Base-by-base conservation (phyloP, 345 rosid genomes). In the Camelina neglecta region DNA sequence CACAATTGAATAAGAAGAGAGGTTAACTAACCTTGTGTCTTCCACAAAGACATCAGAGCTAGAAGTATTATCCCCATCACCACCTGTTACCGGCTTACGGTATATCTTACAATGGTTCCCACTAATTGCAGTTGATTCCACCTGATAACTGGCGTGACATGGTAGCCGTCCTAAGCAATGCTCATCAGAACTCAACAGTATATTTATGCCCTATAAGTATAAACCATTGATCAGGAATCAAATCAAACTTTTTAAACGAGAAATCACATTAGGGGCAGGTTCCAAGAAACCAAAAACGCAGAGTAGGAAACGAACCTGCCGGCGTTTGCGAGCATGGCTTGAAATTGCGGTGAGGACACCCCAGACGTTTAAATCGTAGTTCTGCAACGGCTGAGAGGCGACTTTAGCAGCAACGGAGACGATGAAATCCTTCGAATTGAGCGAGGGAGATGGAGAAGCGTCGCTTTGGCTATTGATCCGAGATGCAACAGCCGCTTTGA, bases 291-390 rank as follows among this genome's bases (percentile, higher is more conserved):
- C 8, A 55, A 26, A 29, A 48, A 47, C 3, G 18, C 8, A 15
- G 50, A 45, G 35, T 20, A 20, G 13, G 20, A 54, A 11, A 39
- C 55, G 50, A 47, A 88, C 99, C 90, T 95, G 96, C 36, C 59
- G 83, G 64, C 97, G 91, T 69, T 84, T 87, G 60, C 99, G 93
- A 36, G 99, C 93, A 60, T 76, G 84, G 81, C 60, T 77, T 59
- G 96, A 88, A 72, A 92, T 87, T 11, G 97, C 97, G 65, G 97
- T 92, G 76, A 95, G 97, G 65, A 95, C 94, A 3, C 89, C 97
- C 97, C 97, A 95, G 33, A 90, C 99, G 44, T 81, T 57, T 1
- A 90, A 84, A 55, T 89, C 97, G 67, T 77, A 74, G 78, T 85
- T 84, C 49, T 79, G 83, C 48, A 95, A 85, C 51, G 94, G 89